Evolutionary conservation across 495 filamentous ascomycete genomes (phyloP).

Genomic region (Aspergillus saccharolyticus): DNA sequence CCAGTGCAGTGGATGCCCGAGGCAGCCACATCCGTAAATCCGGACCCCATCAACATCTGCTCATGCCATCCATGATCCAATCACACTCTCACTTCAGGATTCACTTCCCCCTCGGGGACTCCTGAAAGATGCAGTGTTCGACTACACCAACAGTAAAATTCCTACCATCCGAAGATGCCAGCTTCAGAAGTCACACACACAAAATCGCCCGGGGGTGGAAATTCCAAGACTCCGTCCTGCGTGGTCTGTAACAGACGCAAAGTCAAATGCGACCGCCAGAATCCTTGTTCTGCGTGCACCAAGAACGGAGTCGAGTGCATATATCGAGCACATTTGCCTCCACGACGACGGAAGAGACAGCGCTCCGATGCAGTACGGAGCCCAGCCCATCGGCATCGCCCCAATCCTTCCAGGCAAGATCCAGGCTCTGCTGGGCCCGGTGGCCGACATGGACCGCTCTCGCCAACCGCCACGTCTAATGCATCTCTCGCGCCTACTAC

Average conservation of each 20-base stretch:
- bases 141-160: background rate
- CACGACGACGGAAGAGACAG: slow-evolving; percentile 55
- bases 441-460: background rate
- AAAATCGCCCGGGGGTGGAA: background rate
- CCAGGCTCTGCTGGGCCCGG: background rate
- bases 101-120: too few species aligned
- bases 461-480: background rate
- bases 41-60: too few species aligned
- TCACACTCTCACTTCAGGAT: too few species aligned
- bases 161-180: background rate
- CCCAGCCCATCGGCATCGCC: too few species aligned
- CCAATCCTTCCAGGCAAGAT: background rate
- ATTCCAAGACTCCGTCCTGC: slow-evolving; percentile 47
- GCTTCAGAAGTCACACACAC: background rate
- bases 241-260: slow-evolving; percentile 62
- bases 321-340: slow-evolving; percentile 53
- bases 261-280: slow-evolving; percentile 61
- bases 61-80: too few species aligned
- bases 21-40: too few species aligned
- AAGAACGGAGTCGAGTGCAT: slow-evolving; percentile 56
- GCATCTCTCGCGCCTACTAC: slow-evolving; percentile 13
- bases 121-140: too few species aligned
- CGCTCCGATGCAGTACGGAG: slow-evolving; percentile 9
- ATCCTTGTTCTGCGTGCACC: slow-evolving; percentile 61
- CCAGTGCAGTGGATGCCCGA: too few species aligned